Percentiles rank a stretch among this genome's conserved stretches.
Conservation (phyloP, 768 basidiomycete genomes). For the Royoungia palumana region DNA sequence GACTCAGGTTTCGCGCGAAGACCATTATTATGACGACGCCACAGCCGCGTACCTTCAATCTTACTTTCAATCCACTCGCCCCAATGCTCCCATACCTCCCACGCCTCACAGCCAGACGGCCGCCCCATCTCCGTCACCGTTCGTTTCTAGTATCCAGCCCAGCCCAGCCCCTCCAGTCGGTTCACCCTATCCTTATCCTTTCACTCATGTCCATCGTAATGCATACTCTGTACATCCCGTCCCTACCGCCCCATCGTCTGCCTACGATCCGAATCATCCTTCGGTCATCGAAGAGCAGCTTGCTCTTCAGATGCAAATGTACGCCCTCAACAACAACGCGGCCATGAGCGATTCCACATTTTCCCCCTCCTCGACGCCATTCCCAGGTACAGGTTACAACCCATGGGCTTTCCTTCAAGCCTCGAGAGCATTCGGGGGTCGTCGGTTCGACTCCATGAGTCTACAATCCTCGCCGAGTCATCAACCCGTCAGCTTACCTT, state of each 20-base stretch:
- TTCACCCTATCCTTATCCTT: slow-evolving; percentile 80
- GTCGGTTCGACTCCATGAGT: slow-evolving; percentile 51
- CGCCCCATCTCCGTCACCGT: slow-evolving; percentile 69
- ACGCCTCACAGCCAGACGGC: slow-evolving; percentile 75
- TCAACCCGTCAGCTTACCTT: slow-evolving; percentile 42
- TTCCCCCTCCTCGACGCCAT: slow-evolving; percentile 73
- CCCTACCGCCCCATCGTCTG: slow-evolving; percentile 40
- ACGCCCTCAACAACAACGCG: slow-evolving; percentile 66
- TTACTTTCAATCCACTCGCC: slow-evolving; percentile 59
- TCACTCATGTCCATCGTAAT: slow-evolving; percentile 64
- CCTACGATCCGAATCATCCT: slow-evolving; percentile 42
- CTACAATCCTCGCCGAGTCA: slow-evolving; percentile 44
- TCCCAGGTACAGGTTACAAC: slow-evolving; percentile 58
- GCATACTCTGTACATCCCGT: slow-evolving; percentile 38
- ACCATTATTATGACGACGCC: slow-evolving; percentile 61
- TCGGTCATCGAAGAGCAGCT: slow-evolving; percentile 63
- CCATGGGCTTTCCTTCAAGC: slow-evolving; percentile 73
- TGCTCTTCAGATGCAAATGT: slow-evolving; percentile 75
- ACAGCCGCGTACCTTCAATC: slow-evolving; percentile 56
- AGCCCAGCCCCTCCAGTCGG: slow-evolving; percentile 59
- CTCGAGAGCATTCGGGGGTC: slow-evolving; percentile 44
- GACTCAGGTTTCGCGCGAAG: slow-evolving; percentile 49
- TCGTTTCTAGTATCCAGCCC: slow-evolving; percentile 50
- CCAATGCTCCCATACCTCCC: slow-evolving; percentile 74
- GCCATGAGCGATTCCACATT: slow-evolving; percentile 69